These are phyloP conservation scores for Backusella mclennaniae DNA, from an alignment of 192 early-diverging fungal species.

Conservation along the genomic window DNA sequence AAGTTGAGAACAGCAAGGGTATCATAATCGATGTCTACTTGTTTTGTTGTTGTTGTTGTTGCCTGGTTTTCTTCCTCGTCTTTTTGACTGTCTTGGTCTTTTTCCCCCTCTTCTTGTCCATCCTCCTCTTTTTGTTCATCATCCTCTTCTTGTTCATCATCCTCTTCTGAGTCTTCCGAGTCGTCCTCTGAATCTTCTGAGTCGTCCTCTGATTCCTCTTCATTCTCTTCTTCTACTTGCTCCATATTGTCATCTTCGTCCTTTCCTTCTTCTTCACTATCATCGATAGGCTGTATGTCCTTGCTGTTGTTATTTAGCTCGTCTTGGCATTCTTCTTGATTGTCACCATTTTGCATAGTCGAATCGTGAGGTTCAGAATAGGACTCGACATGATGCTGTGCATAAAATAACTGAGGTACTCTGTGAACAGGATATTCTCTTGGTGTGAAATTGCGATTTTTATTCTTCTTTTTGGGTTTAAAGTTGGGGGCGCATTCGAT, in stretches of 20 bases:
- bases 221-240: neutral
- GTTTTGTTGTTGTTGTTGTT: neutral
- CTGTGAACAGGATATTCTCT: constrained; percentile 9
- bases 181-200: neutral
- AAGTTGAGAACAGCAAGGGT: neutral
- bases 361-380: neutral
- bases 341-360: neutral
- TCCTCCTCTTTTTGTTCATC: neutral
- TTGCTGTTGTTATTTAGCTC: neutral
- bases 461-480: neutral
- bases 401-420: constrained; percentile 3
- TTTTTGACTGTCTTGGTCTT: neutral
- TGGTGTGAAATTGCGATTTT: neutral
- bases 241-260: neutral
- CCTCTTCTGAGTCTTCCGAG: neutral
- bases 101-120: neutral
- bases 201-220: neutral
- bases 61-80: neutral
- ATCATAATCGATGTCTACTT: neutral
- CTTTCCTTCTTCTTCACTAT: neutral
- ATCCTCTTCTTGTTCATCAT: neutral
- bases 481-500: neutral
- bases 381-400: neutral
- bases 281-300: too few relatives aligned
- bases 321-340: neutral